These are phyloP conservation scores for Oleoguttula mirabilis DNA, from an alignment of 495 filamentous ascomycete genomes.

Conservation along the genomic window DNA sequence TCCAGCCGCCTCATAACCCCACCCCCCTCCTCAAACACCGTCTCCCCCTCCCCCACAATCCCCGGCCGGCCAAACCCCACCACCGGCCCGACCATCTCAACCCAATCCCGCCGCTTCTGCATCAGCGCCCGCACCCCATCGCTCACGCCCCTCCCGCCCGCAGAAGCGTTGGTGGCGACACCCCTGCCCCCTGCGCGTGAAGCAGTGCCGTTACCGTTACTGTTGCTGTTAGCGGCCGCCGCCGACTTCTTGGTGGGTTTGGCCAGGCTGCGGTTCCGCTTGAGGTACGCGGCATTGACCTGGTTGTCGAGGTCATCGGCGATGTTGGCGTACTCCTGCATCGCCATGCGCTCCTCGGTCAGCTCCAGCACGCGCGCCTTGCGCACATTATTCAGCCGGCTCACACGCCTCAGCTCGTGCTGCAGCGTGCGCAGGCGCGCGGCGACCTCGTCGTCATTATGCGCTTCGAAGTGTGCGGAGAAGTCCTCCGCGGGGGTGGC, in stretches of 20 bases:
- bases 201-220: constrained; percentile 30
- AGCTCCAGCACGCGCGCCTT: constrained; percentile 77
- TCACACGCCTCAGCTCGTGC: constrained; percentile 62
- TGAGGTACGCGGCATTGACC: constrained; percentile 88
- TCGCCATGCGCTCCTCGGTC: constrained; percentile 79
- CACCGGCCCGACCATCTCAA: constrained; percentile 71
- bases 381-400: constrained; percentile 75
- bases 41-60: constrained; percentile 40
- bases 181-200: constrained; percentile 39
- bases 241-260: constrained; percentile 83
- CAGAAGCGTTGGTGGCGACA: constrained; percentile 23
- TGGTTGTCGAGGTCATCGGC: constrained; percentile 92
- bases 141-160: constrained; percentile 70
- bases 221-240: constrained; percentile 40
- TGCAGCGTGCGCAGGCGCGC: constrained; percentile 80
- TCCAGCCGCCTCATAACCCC: constrained; percentile 44
- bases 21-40: constrained; percentile 50
- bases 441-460: constrained; percentile 89
- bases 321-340: constrained; percentile 93
- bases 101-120: constrained; percentile 79
- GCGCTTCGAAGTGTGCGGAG: constrained; percentile 64
- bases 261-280: constrained; percentile 82
- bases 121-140: constrained; percentile 81
- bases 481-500: not conserved
- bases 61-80: constrained; percentile 62